Evolutionary conservation across 208 protist genomes (phyloP), one percentile per base, ranked within the genome.

Genomic region (Novymonas esmeraldas): DNA sequence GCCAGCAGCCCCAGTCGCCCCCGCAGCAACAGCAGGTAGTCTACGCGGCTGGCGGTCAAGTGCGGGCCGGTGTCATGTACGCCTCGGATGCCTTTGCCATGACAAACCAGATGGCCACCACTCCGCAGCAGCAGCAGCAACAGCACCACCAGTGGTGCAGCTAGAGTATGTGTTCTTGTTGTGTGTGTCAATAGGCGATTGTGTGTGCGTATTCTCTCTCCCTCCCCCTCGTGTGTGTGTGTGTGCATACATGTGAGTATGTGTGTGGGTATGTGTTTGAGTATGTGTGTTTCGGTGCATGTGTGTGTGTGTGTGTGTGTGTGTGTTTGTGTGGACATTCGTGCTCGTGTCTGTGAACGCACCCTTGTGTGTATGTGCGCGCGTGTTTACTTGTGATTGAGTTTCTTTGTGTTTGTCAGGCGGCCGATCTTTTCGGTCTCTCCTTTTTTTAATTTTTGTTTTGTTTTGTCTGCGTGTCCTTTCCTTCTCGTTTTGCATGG

Each of bases 11-110:
- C 38, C 69, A 57, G 44, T 24, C 42, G 28, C 60, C 14, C n/a
- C 54, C 31, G 46, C 57, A 71, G 34, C 72, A 78, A 39, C 72
- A 72, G 51, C 72, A 72, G 20, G 6, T 76, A 28, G 51, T 76
- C 16, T 76, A 76, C 62, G 51, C 70, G 1, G 39, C 69, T 4
- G 69, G 62, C 28, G 54, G 51, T 11, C 70, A 62, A 18, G 59
- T 76, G 54, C 61, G 70, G 11, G 26, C 69, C 3, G 61, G 70
- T 41, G 62, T 76, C 6, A 54, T 76, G 54, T 76, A 76, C 62
- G 42, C 70, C 3, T 39, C 70, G 9, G 70, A 76, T 13, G 56
- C 61, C 2, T 76, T 65, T 24, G 29, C 62, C 3, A 64, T 76
- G 70, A 42, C 61, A 11, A 64, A 64, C 26, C 70, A 76, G 55